Conservation (phyloP, 768 basidiomycete species). For the Collybiopsis luxurians region DNA sequence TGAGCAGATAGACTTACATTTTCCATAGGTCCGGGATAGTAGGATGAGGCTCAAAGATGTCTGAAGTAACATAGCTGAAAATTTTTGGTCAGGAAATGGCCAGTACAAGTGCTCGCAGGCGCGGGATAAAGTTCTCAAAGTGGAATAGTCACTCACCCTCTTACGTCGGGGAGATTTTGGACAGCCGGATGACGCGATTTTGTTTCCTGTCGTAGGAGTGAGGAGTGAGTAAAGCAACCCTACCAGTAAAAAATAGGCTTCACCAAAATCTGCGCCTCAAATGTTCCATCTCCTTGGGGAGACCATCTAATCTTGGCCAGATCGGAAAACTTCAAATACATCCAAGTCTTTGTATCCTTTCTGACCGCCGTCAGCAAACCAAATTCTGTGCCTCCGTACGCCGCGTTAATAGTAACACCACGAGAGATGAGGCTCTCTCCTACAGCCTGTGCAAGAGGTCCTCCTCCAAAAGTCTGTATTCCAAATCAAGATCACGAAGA, state of each 20-base stretch:
- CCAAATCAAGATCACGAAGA: too few species aligned
- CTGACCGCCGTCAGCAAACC: conserved; percentile 16
- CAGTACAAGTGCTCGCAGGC: neutral
- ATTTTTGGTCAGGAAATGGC: neutral
- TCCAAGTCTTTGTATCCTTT: conserved; percentile 28
- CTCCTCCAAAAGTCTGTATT: neutral
- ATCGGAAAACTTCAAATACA: conserved; percentile 27
- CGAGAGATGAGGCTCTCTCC: neutral
- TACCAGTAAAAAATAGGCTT: neutral
- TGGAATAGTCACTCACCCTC: conserved; percentile 23
- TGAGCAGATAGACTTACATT: conserved; percentile 25
- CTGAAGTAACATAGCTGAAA: conserved; percentile 34
- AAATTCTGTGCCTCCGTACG: conserved; percentile 26
- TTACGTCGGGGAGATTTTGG: conserved; percentile 27
- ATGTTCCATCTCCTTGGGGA: conserved; percentile 32
- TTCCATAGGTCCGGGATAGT: conserved; percentile 36
- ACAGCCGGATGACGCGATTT: conserved; percentile 2
- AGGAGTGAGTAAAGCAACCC: neutral
- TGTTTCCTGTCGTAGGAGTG: neutral
- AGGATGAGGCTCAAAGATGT: conserved; percentile 42
- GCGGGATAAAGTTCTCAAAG: too few species aligned
- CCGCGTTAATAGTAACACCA: neutral
- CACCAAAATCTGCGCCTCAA: conserved; percentile 37
- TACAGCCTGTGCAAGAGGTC: neutral
- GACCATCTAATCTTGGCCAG: conserved; percentile 28